Base-by-base conservation (phyloP, 768 basidiomycete genomes). In the Lactifluus piperatus region DNA sequence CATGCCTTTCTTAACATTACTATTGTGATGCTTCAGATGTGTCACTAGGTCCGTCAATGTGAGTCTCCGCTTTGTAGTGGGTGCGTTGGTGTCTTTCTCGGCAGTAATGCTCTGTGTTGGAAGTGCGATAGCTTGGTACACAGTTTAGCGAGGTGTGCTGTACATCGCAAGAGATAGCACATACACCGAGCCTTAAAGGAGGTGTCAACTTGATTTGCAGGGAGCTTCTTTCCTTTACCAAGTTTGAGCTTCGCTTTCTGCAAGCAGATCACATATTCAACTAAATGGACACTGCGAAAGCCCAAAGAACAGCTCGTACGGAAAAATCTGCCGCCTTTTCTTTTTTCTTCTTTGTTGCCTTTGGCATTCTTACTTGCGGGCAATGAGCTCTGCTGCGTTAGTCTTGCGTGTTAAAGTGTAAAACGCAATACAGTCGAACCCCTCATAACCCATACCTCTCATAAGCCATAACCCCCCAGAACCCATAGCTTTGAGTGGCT, bases 211-310 rank as follows among this genome's bases (percentile, higher is more conserved):
- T 83, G 90, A 78, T 98, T 98, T 47, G 74, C 78, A 10, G 93
- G 78, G 10, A 76, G 69, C 66, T 87, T 82, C 71, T 94, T 98
- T 45, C 91, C 93, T 71, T 95, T 99, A 36, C 95, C 95, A 51
- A 99, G 88, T 72, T 97, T 99, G 37, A 97, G 79, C 71, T 90
- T 97, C 26, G 91, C 84, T 91, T 94, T 97, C 92, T 97, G 71
- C 8, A 37, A 59, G 27, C 22, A 30, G 9, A 26, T 8, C 32
- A 20, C 50, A 5, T 14, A 5, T 4, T 43, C 20, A 51, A 16
- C 14, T 5, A 32, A 32, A 32, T n/a, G 16, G 11, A 32, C 41
- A 39, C 52, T 45, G 10, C 44, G 51, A 34, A 24, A 6, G 2
- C 1, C 32, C 13, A 34, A 16, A 47, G 20, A 68, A 11, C 3